Percentiles rank a stretch among this genome's conserved stretches.
These are phyloP conservation scores for Piper betle DNA, from an alignment of 164 flowering plant species.

Conservation along the genomic window DNA sequence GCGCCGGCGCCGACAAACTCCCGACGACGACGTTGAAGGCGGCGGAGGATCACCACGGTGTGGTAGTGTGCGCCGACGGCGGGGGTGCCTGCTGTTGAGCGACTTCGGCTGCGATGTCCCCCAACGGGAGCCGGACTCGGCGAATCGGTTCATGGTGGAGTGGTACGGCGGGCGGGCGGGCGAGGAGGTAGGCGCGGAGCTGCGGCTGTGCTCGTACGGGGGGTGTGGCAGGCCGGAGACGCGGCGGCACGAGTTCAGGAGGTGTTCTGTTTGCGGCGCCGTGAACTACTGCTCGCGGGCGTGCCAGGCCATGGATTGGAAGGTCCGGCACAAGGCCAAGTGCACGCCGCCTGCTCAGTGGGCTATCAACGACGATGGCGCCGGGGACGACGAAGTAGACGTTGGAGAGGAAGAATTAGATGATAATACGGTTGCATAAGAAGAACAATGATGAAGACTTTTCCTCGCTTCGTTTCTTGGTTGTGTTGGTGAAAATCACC, in stretches of 20 bases:
- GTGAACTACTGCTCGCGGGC: conserved; percentile 96
- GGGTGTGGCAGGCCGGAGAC: conserved; percentile 91
- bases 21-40: conserved; percentile 31
- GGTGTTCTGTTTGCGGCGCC: conserved; percentile 83
- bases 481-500: no score
- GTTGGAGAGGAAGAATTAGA: conserved; percentile 10
- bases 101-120: conserved; percentile 92
- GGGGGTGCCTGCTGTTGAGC: conserved; percentile 65
- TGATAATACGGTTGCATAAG: conserved; percentile 9
- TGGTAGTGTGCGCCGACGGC: conserved; percentile 1
- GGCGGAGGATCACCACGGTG: background rate
- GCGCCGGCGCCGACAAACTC: conserved; percentile 11
- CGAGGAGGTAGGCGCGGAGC: conserved; percentile 29
- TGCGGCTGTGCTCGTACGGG: conserved; percentile 60
- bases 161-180: conserved; percentile 44
- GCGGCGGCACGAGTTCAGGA: conserved; percentile 63
- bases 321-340: conserved; percentile 58
- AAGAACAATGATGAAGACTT: conserved; percentile 1
- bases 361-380: conserved; percentile 19
- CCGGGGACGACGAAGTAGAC: conserved; percentile 7
- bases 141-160: conserved; percentile 54
- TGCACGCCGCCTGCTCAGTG: conserved; percentile 53
- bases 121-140: conserved; percentile 66
- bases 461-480: background rate
- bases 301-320: conserved; percentile 96